A percentile compares a stretch with the other conserved stretches of the same genome.
phyloP scores from a whole-genome alignment of 768 basidiomycete species.

The Boletus barrowsii region DNA sequence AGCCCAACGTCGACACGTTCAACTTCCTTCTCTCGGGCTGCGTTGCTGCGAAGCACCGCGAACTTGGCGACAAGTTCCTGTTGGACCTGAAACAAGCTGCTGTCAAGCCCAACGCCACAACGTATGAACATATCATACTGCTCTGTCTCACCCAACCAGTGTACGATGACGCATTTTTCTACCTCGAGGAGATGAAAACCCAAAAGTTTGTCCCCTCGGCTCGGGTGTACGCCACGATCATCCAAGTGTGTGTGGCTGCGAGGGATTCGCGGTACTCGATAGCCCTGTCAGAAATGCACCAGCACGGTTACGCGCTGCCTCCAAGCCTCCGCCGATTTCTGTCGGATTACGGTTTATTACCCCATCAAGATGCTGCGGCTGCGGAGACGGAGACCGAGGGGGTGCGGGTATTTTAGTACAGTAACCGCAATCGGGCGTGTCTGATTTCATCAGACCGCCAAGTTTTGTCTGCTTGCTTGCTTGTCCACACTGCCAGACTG shows the following conservation, averaged over 20 bases:
- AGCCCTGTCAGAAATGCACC: slow-evolving; percentile 69
- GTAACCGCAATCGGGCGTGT: background rate
- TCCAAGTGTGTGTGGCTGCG: slow-evolving; percentile 51
- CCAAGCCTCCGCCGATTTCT: slow-evolving; percentile 33
- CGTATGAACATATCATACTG: slow-evolving; percentile 64
- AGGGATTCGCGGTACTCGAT: slow-evolving; percentile 62
- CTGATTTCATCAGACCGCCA: too few species aligned
- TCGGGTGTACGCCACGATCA: slow-evolving; percentile 56
- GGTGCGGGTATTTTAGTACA: background rate
- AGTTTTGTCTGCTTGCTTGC: too few species aligned
- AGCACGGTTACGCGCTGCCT: slow-evolving; percentile 49
- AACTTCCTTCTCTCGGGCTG: slow-evolving; percentile 69
- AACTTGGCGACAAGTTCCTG: slow-evolving; percentile 66
- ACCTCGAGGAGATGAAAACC: slow-evolving; percentile 84
- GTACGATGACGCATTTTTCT: slow-evolving; percentile 87
- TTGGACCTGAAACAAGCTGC: slow-evolving; percentile 59
- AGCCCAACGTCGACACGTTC: slow-evolving; percentile 63
- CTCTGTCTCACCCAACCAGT: slow-evolving; percentile 67
- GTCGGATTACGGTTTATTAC: slow-evolving; percentile 10
- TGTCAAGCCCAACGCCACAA: slow-evolving; percentile 54
- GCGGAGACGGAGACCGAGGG: background rate
- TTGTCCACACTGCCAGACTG: too few species aligned
- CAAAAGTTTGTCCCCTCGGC: slow-evolving; percentile 51
- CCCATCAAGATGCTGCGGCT: background rate
- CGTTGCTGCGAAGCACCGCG: slow-evolving; percentile 52